Percentiles rank a stretch among this genome's conserved stretches.
Conservation (phyloP, 805 yeast genomes). For the Barnettozyma sucrosica region DNA sequence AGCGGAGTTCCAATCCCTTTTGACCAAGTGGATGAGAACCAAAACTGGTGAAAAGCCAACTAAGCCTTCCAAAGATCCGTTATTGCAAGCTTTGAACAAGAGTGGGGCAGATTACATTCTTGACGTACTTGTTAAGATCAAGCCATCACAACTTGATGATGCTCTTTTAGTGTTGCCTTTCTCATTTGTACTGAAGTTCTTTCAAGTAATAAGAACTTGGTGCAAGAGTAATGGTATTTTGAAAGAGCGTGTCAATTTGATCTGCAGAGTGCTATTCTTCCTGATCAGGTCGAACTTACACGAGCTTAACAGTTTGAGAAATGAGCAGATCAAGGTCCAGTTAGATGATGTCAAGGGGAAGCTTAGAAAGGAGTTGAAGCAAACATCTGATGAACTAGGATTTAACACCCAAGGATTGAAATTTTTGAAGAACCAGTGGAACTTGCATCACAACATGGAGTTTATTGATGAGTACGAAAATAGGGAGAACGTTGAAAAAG, state of each 20-base stretch:
- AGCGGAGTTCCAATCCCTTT: conserved; percentile 44
- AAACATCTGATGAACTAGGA: conserved; percentile 60
- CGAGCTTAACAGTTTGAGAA: conserved; percentile 70
- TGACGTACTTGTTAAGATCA: conserved; percentile 62
- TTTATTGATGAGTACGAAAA: conserved; percentile 66
- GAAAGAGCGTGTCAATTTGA: conserved; percentile 49
- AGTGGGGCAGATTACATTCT: conserved; percentile 76
- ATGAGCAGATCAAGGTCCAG: conserved; percentile 56
- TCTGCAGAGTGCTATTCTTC: conserved; percentile 74
- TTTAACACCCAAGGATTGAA: conserved; percentile 79
- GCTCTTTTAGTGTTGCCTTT: conserved; percentile 89
- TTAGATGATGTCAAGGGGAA: conserved; percentile 57
- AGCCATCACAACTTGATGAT: conserved; percentile 84
- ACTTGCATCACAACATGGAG: conserved; percentile 62
- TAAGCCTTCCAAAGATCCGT: conserved; percentile 60
- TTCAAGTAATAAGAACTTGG: conserved; percentile 74
- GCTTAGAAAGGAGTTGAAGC: conserved; percentile 50
- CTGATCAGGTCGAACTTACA: conserved; percentile 66
- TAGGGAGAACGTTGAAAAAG: conserved; percentile 44
- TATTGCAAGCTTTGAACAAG: conserved; percentile 67
- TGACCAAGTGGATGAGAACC: conserved; percentile 35
- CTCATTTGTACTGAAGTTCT: conserved; percentile 66
- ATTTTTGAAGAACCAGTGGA: conserved; percentile 74
- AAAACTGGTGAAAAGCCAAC: conserved; percentile 45
- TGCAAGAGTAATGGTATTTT: conserved; percentile 43